Percentiles rank a stretch among this genome's conserved stretches.
Conservation (phyloP, 805 yeast species). For the Candida arabinofermentans region DNA sequence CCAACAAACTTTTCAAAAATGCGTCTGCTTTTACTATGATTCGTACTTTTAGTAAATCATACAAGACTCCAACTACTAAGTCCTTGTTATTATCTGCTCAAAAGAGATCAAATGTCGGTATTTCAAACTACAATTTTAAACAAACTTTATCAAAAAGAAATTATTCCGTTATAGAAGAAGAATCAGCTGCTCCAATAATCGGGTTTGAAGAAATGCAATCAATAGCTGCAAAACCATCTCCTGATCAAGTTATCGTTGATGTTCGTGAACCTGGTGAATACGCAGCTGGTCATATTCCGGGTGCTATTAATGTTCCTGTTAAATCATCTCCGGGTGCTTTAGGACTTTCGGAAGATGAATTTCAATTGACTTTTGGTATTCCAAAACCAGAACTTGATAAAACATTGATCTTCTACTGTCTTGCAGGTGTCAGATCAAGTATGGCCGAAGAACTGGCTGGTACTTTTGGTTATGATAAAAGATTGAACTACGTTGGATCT, state of each 20-base stretch:
- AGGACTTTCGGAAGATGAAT: conserved; percentile 73
- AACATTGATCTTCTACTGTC: conserved; percentile 84
- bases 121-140: no score
- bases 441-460: conserved; percentile 90
- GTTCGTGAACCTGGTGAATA: conserved; percentile 88
- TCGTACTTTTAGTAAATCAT: background rate
- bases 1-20: background rate
- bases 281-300: conserved; percentile 72
- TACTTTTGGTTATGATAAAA: conserved; percentile 79
- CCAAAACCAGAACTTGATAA: conserved; percentile 68
- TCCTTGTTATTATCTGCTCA: no score
- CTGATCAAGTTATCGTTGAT: conserved; percentile 63
- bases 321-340: conserved; percentile 92
- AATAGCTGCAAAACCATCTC: conserved; percentile 35
- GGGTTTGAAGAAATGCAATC: conserved; percentile 32
- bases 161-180: conserved; percentile 28
- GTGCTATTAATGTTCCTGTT: conserved; percentile 82
- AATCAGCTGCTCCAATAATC: conserved; percentile 28
- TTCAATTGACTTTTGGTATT: conserved; percentile 75
- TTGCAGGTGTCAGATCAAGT: conserved; percentile 87
- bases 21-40: background rate
- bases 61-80: background rate
- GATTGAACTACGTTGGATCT: conserved; percentile 86
- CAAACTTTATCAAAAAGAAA: conserved; percentile 11
- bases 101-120: no score